Percentiles rank a stretch among this genome's conserved stretches.
phyloP scores from a whole-genome alignment of 1,284 basidiomycete species.

The Exobasidium rhododendri region DNA sequence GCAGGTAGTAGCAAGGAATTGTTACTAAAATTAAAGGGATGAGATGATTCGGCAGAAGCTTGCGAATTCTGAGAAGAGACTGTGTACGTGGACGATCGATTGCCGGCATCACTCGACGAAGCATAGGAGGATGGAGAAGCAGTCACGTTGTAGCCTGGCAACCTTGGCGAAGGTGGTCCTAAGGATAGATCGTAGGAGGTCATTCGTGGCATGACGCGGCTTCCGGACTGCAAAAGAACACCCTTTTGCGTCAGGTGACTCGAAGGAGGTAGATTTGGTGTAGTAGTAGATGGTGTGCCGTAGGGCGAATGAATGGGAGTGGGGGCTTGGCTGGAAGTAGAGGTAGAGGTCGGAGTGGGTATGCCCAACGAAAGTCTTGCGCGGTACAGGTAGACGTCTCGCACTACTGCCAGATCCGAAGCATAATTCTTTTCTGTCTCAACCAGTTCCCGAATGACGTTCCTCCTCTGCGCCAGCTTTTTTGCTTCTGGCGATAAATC shows the following conservation, averaged over 20 bases:
- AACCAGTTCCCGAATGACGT: conserved; percentile 70
- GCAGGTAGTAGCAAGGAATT: conserved; percentile 11
- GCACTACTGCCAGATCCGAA: conserved; percentile 76
- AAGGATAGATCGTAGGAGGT: not conserved
- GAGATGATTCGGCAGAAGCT: conserved; percentile 24
- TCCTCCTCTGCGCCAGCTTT: conserved; percentile 68
- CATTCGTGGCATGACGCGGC: not conserved
- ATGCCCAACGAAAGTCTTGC: conserved; percentile 50
- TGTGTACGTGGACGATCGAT: conserved; percentile 44
- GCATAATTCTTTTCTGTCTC: conserved; percentile 80
- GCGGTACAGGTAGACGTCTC: conserved; percentile 67
- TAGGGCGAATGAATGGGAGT: not conserved
- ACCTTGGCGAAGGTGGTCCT: conserved; percentile 18
- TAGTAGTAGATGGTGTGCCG: not conserved
- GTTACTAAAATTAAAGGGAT: not conserved
- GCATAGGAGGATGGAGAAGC: conserved; percentile 20
- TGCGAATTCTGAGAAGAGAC: conserved; percentile 45
- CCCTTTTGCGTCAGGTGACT: no score
- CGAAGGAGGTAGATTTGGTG: not conserved
- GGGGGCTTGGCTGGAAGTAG: conserved; percentile 17
- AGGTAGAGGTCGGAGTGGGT: conserved; percentile 22
- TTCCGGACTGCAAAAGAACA: not conserved
- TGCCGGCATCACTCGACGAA: conserved; percentile 37
- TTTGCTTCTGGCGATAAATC: conserved; percentile 33
- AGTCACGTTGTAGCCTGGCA: not conserved